Evolutionary conservation across 495 filamentous ascomycete genomes (phyloP).

Genomic region (Penicillium samsonianum): DNA sequence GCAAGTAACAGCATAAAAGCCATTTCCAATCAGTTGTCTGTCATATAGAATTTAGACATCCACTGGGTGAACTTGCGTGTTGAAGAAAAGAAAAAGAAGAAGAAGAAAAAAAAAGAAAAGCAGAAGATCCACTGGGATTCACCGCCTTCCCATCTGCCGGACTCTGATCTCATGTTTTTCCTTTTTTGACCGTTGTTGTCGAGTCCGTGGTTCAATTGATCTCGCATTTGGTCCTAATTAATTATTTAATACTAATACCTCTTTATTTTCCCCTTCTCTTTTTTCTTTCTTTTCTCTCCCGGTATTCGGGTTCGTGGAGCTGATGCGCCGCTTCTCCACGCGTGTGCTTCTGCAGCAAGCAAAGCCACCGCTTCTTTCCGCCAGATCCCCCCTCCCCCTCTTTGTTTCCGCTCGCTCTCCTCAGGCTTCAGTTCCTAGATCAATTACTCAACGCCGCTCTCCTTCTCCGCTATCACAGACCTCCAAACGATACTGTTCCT

Average conservation of each 20-base stretch:
- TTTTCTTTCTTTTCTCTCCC: constrained; percentile 14
- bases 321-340: constrained; percentile 45
- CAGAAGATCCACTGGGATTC: constrained; percentile 1
- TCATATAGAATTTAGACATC: constrained; percentile 30
- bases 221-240: constrained; percentile 19
- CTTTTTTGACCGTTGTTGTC: constrained; percentile 21
- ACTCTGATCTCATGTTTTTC: constrained; percentile 21
- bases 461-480: constrained; percentile 38
- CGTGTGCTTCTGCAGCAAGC: constrained; percentile 41
- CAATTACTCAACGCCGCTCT: constrained; percentile 20
- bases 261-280: constrained; percentile 10
- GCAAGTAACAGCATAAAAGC: constrained; percentile 31
- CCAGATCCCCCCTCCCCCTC: constrained; percentile 38
- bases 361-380: constrained; percentile 46
- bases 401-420: constrained; percentile 31
- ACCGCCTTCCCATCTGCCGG: constrained; percentile 26
- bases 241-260: constrained; percentile 20
- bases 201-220: constrained; percentile 16
- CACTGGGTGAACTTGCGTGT: constrained; percentile 40
- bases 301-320: constrained; percentile 22
- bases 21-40: constrained; percentile 34
- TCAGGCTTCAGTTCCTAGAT: constrained; percentile 25
- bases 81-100: constrained; percentile 23
- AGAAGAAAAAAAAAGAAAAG: constrained; percentile 16
- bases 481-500: constrained; percentile 50